Percentiles rank a stretch among this genome's conserved stretches.
Evolutionary conservation across 2,329 filamentous ascomycete genomes (phyloP).

Genomic region (Beauveria medogensis): DNA sequence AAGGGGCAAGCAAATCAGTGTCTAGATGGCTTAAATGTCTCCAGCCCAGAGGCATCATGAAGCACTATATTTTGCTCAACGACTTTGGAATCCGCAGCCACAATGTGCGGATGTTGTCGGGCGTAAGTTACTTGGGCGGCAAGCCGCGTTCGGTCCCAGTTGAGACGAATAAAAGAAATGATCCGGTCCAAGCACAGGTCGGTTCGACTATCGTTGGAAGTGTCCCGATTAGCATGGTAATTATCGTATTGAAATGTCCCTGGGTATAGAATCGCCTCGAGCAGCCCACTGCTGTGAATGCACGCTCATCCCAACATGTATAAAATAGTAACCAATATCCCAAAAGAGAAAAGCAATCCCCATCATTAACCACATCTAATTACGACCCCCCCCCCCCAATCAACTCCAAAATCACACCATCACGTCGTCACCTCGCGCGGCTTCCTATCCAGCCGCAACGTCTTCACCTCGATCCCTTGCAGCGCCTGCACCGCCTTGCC

Average conservation of each 20-base stretch:
- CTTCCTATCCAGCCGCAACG: slow-evolving; percentile 11
- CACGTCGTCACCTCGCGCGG: background rate
- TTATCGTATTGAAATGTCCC: background rate
- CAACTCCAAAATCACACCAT: background rate
- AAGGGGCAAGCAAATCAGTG: no score
- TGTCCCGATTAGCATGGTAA: background rate
- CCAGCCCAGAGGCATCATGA: no score
- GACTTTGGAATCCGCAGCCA: no score
- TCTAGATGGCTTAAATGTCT: no score
- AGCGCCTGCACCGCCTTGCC: slow-evolving; percentile 15
- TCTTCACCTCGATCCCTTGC: slow-evolving; percentile 2
- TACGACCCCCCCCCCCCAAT: background rate
- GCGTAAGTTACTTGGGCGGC: no score
- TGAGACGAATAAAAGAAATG: no score
- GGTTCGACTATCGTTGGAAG: no score
- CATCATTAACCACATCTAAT: background rate
- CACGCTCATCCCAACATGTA: background rate
- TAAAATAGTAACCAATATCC: background rate
- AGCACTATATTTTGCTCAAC: no score
- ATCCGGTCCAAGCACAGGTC: no score
- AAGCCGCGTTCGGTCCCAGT: no score
- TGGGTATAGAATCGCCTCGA: slow-evolving; percentile 6
- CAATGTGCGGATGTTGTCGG: no score
- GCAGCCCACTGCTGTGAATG: slow-evolving; percentile 1
- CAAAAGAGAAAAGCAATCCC: background rate